Evolutionary conservation across 805 yeast species (phyloP).

Genomic region (Nakazawaea ernobii): DNA sequence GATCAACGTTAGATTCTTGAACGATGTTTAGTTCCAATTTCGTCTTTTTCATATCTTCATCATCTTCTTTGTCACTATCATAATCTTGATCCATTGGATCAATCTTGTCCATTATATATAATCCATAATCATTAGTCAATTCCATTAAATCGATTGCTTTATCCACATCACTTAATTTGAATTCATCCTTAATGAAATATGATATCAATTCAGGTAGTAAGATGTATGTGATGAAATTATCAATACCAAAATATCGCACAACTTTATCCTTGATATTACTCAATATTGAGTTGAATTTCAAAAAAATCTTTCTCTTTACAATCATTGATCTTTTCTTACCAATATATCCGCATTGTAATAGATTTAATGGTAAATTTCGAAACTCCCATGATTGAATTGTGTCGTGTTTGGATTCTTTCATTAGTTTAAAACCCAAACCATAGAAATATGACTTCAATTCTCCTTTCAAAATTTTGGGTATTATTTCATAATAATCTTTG

Average conservation of each 20-base stretch:
- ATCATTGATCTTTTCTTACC: constrained; percentile 54
- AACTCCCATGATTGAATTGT: constrained; percentile 28
- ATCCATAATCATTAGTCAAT: constrained; percentile 34
- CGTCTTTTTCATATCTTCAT: neutral
- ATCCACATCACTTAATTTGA: constrained; percentile 27
- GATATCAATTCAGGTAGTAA: constrained; percentile 59
- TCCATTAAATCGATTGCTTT: constrained; percentile 42
- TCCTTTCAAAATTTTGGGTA: constrained; percentile 28
- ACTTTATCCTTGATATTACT: constrained; percentile 32
- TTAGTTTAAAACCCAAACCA: constrained; percentile 15
- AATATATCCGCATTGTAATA: constrained; percentile 40
- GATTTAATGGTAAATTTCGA: constrained; percentile 1
- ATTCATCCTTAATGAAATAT: constrained; percentile 43
- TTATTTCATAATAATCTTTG: constrained; percentile 17
- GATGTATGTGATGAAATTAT: constrained; percentile 51
- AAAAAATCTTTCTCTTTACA: constrained; percentile 39
- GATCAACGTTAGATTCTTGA: neutral
- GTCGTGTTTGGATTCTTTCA: constrained; percentile 20
- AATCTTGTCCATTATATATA: constrained; percentile 25
- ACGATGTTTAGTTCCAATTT: neutral
- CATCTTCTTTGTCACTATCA: constrained; percentile 8
- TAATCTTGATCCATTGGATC: constrained; percentile 12
- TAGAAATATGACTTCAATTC: constrained; percentile 27
- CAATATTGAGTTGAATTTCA: constrained; percentile 26
- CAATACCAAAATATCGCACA: constrained; percentile 55